Evolutionary conservation across 495 filamentous ascomycete species (phyloP).

Genomic region (Hypoxylon intermedium): DNA sequence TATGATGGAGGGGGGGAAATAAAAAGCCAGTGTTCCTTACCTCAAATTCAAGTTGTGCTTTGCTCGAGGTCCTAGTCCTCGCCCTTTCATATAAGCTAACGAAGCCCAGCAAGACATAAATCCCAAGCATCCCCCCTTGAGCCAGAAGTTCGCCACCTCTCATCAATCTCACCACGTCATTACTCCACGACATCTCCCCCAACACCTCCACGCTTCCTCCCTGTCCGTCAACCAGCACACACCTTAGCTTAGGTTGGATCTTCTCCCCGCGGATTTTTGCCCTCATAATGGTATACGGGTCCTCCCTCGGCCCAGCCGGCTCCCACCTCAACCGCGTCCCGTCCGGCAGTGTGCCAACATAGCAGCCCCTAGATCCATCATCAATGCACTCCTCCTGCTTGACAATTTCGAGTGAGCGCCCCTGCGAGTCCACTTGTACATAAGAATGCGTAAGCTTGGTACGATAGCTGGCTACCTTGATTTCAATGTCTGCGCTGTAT

Average conservation of each 20-base stretch:
- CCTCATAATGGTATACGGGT: conserved; percentile 1
- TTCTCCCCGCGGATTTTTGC: background rate
- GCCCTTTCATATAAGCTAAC: conserved; percentile 18
- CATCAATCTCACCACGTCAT: conserved; percentile 15
- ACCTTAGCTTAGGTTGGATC: conserved; percentile 11
- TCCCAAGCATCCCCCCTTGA: conserved; percentile 1
- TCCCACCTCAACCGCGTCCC: conserved; percentile 6
- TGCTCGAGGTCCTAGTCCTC: conserved; percentile 7
- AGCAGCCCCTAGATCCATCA: conserved; percentile 13
- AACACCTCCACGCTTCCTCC: conserved; percentile 6
- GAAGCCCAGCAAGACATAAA: conserved; percentile 17
- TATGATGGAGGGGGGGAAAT: background rate
- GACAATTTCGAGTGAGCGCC: background rate
- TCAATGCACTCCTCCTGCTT: background rate
- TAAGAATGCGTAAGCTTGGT: conserved; percentile 1
- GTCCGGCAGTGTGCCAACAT: conserved; percentile 5
- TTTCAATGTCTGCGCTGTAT: background rate
- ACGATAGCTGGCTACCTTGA: background rate
- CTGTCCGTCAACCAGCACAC: conserved; percentile 8
- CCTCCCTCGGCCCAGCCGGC: background rate
- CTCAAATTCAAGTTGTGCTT: conserved; percentile 5
- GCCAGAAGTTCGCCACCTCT: conserved; percentile 2
- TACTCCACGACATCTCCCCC: conserved; percentile 19
- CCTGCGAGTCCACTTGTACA: background rate
- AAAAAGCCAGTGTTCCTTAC: background rate